Percentiles rank a stretch among this genome's conserved stretches.
Conservation (phyloP, 2,329 filamentous ascomycete species). For the Hypoxylon rubiginosum region DNA sequence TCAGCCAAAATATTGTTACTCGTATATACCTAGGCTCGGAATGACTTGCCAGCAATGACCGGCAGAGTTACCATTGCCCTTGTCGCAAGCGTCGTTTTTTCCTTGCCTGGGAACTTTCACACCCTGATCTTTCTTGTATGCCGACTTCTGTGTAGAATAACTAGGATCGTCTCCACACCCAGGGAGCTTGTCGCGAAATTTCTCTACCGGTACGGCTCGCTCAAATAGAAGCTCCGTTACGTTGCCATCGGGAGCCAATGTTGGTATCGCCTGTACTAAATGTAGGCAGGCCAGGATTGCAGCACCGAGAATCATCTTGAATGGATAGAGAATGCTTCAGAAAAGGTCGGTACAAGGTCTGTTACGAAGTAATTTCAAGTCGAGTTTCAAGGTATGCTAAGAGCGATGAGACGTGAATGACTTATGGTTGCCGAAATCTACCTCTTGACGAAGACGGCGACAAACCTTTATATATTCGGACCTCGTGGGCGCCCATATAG, state of each 20-base stretch:
- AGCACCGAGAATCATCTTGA: not conserved
- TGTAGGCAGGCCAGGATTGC: not conserved
- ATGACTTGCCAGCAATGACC: conserved; percentile 8
- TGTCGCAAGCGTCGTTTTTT: conserved; percentile 3
- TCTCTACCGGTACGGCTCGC: not conserved
- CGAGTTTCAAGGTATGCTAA: not conserved
- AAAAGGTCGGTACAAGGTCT: not conserved
- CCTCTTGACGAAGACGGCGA: not conserved
- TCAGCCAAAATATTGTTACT: not conserved
- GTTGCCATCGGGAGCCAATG: not conserved
- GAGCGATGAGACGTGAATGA: not conserved
- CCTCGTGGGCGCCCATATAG: not conserved
- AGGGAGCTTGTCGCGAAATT: conserved; percentile 8
- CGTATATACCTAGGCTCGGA: not conserved
- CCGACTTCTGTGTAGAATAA: not conserved
- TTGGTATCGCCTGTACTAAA: not conserved
- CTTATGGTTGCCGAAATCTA: not conserved
- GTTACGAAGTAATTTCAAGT: not conserved
- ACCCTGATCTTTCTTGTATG: not conserved
- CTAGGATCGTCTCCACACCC: conserved; percentile 9
- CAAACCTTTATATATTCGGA: not conserved
- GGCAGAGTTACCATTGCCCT: not conserved
- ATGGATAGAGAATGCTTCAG: not conserved
- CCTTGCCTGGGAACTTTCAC: conserved; percentile 5
- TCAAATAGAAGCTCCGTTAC: not conserved